Conservation (phyloP, 2,329 filamentous ascomycete species). For the Amauroascus verrucosus region DNA sequence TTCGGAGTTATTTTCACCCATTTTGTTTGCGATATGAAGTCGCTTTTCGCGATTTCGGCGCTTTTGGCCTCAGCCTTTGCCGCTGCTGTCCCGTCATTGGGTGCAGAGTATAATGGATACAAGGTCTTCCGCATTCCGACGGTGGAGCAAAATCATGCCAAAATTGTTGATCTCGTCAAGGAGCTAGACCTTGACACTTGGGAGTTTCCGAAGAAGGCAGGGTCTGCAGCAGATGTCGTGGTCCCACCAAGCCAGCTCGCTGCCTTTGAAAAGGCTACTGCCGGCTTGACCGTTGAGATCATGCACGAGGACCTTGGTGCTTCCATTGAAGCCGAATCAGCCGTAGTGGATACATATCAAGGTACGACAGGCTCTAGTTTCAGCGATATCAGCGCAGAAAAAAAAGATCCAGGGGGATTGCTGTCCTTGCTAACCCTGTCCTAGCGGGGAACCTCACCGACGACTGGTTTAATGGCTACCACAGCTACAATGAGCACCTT, state of each 20-base stretch:
- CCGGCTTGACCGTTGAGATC: slow-evolving; percentile 25
- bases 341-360: slow-evolving; percentile 27
- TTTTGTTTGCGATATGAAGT: slow-evolving; percentile 1
- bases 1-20: neutral
- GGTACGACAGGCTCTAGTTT: slow-evolving; percentile 19
- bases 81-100: neutral
- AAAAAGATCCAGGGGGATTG: neutral
- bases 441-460: slow-evolving; percentile 21
- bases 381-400: neutral
- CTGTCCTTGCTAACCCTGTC: neutral
- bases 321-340: slow-evolving; percentile 26
- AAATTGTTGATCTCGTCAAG: slow-evolving; percentile 16
- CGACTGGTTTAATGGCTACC: slow-evolving; percentile 47
- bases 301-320: slow-evolving; percentile 39
- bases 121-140: slow-evolving; percentile 19
- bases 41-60: slow-evolving; percentile 6
- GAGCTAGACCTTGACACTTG: slow-evolving; percentile 18
- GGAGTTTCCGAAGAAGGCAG: slow-evolving; percentile 15
- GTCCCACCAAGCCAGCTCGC: slow-evolving; percentile 32
- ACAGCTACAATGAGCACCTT: slow-evolving; percentile 45
- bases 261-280: slow-evolving; percentile 29
- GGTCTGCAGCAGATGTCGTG: slow-evolving; percentile 33
- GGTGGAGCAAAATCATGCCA: slow-evolving; percentile 11
- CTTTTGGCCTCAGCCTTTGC: slow-evolving; percentile 9
- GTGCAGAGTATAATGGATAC: slow-evolving; percentile 18